phyloP scores from a whole-genome alignment of 2,329 filamentous ascomycete genomes.

The Aureobasidium sp. region DNA sequence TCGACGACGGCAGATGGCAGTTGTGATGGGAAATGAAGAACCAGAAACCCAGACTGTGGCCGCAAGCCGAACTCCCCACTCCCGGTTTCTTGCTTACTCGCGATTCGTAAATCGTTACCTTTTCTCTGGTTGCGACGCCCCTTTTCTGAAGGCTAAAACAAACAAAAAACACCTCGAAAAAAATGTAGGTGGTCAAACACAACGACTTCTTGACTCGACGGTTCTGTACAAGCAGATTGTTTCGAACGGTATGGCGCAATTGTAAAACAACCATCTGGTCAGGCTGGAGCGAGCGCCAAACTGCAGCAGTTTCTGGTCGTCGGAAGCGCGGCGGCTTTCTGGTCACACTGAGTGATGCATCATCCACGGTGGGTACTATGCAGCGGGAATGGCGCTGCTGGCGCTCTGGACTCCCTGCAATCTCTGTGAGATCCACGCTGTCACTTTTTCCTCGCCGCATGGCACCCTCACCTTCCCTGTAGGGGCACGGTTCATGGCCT shows the following conservation, averaged over 20 bases:
- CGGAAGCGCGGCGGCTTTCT: constrained; percentile 7
- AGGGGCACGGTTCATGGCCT: background rate
- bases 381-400: constrained; percentile 12
- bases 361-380: background rate
- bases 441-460: constrained; percentile 9
- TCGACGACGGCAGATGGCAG: background rate
- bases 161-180: too few species aligned
- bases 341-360: constrained; percentile 1
- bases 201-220: background rate
- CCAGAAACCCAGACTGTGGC: background rate
- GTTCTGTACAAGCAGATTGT: background rate
- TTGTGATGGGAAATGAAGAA: constrained; percentile 13
- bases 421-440: constrained; percentile 15
- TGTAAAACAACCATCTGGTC: constrained; percentile 10
- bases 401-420: constrained; percentile 16
- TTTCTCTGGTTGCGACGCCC: background rate
- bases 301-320: constrained; percentile 4
- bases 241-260: constrained; percentile 5
- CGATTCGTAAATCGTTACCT: background rate
- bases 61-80: constrained; percentile 6
- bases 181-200: too few species aligned
- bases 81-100: constrained; percentile 2
- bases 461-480: constrained; percentile 3
- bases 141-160: background rate
- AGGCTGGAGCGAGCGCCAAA: background rate